These are phyloP conservation scores for Epicoccum sorghinum DNA, from an alignment of 2,329 filamentous ascomycete species.

Conservation along the genomic window DNA sequence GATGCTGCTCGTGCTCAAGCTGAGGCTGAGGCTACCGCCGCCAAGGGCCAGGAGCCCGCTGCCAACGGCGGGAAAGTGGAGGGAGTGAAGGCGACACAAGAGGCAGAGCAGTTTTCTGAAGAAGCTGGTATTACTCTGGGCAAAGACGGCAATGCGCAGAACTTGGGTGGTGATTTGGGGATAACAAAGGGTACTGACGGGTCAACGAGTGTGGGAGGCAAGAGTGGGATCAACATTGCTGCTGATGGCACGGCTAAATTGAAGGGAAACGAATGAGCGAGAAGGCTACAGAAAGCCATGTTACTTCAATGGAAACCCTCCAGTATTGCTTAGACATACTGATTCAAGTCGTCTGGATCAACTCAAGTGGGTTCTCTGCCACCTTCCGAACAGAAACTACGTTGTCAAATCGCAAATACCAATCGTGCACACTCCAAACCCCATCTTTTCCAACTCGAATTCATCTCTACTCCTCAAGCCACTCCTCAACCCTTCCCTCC, in stretches of 20 bases:
- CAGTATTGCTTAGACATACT: too few species aligned
- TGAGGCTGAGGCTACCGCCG: constrained; percentile 20
- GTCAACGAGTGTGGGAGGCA: constrained; percentile 38
- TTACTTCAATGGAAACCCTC: too few species aligned
- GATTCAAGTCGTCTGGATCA: too few species aligned
- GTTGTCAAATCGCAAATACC: too few species aligned
- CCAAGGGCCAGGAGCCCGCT: constrained; percentile 23
- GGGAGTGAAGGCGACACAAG: constrained; percentile 37
- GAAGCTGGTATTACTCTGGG: constrained; percentile 36
- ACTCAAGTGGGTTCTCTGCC: too few species aligned
- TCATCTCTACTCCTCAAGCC: too few species aligned
- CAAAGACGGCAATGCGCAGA: constrained; percentile 31
- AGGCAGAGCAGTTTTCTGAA: constrained; percentile 40
- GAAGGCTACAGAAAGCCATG: too few species aligned
- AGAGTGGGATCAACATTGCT: constrained; percentile 41
- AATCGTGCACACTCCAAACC: too few species aligned
- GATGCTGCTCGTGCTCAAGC: constrained; percentile 21
- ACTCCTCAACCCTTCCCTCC: background rate
- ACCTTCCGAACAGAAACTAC: too few species aligned
- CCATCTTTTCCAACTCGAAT: too few species aligned
- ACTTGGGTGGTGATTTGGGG: constrained; percentile 41
- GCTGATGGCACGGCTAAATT: constrained; percentile 32
- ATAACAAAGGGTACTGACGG: constrained; percentile 42
- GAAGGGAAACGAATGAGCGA: constrained; percentile 7
- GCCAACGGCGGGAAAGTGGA: constrained; percentile 25